Evolutionary conservation across 2,329 filamentous ascomycete genomes (phyloP).

Genomic region (Diaporthe sp.): DNA sequence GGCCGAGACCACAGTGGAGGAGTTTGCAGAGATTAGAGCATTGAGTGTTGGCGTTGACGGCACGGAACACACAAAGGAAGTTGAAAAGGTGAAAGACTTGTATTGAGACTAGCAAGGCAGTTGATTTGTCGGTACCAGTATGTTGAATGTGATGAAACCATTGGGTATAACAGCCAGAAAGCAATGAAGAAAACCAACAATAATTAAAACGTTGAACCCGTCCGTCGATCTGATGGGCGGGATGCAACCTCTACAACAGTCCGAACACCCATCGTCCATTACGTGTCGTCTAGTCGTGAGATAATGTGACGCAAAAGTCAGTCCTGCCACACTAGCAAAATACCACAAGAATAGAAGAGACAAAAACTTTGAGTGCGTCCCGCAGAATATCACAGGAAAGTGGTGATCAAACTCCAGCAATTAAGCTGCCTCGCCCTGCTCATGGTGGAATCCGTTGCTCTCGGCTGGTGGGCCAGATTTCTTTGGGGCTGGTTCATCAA

Average conservation of each 20-base stretch:
- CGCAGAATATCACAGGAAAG: background rate
- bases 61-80: background rate
- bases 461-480: background rate
- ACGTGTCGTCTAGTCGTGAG: constrained; percentile 7
- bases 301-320: background rate
- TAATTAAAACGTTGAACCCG: background rate
- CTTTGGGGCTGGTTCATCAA: constrained; percentile 33
- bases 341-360: background rate
- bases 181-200: constrained; percentile 10
- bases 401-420: background rate
- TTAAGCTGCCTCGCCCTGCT: constrained; percentile 30
- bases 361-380: background rate
- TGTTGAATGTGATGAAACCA: background rate
- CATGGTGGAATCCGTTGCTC: constrained; percentile 7
- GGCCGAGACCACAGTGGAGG: constrained; percentile 47
- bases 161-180: constrained; percentile 22
- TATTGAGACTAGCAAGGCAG: constrained; percentile 11
- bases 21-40: constrained; percentile 52
- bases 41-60: constrained; percentile 48
- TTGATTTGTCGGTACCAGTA: constrained; percentile 16
- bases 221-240: background rate
- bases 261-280: constrained; percentile 12
- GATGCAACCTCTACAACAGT: background rate
- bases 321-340: background rate
- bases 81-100: background rate